Evolutionary conservation across 1,139 yeast species (phyloP), one percentile per base, ranked within the genome.

Genomic region (Insectozyma bohioensis): DNA sequence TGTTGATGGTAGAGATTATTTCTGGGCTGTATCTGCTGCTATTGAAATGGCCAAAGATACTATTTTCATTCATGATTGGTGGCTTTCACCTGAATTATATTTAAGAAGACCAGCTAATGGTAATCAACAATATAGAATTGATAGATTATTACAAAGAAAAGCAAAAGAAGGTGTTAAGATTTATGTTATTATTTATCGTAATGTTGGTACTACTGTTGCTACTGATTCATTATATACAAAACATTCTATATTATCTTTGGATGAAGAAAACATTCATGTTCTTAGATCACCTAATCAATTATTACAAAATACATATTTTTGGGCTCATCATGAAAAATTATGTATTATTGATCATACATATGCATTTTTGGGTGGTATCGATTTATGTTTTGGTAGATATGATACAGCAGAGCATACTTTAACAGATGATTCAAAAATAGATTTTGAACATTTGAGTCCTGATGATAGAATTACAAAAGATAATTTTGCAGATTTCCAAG

Each of bases 301-400:
- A 54, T 66, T 87, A 35, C 97, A 92, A 54, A 88, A 90, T 50
- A 88, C 95, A 0, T 86, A 80, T 50, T 94, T 94, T 56, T 94
- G 98, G 98, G 98, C 99, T 0, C 99, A 94, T 63, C 99, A 94
- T 60, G 99, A 94, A 54, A 94, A 94, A 53, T 61, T 94, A 36
- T 80, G 94, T 46, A 75, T 92, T 26, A 67, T 94, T 36, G 99
- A 94, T 58, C 87, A 85, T 45, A 81, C 92, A 0, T 75, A 88
- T 34, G 95, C 95, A 5, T 94, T 92, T 52, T 64, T 90, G 36
- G 99, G 99, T 20, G 99, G 99, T 19, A 80, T 92, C 44, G 99
- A 94, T 59, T 67, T 94, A 39, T 94, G 99, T 53, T 92, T 77
- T 56, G 99, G 98, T 20, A 75, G 99, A 48, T 94, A 77, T 65